Conservation (phyloP, 2,329 filamentous ascomycete genomes). For the Neurospora crassa region DNA sequence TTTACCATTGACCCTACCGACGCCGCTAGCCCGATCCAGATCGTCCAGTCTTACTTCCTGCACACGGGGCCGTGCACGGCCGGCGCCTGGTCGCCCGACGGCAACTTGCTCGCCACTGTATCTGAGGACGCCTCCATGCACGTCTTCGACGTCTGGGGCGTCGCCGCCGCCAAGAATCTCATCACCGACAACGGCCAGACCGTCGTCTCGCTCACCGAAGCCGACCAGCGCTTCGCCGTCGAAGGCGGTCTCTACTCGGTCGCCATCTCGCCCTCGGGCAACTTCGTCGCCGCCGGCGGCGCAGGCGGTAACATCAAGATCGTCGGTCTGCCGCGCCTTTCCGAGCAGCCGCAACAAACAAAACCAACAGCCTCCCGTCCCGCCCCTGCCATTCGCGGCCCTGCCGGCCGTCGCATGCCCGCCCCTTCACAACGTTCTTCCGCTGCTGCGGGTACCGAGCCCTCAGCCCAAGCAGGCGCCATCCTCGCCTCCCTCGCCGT, state of each 20-base stretch:
- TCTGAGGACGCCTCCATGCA: slow-evolving; percentile 82
- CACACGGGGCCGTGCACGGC: slow-evolving; percentile 82
- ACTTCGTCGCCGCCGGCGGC: slow-evolving; percentile 77
- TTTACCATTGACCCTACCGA: slow-evolving; percentile 72
- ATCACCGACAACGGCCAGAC: slow-evolving; percentile 47
- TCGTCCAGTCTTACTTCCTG: slow-evolving; percentile 85
- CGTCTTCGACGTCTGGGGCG: slow-evolving; percentile 86
- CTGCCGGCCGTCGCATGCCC: slow-evolving; percentile 9
- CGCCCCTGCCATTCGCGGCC: slow-evolving; percentile 15
- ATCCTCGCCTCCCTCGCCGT: slow-evolving; percentile 79
- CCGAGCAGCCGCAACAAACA: slow-evolving; percentile 15
- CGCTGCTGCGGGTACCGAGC: slow-evolving; percentile 25
- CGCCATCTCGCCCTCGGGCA: slow-evolving; percentile 68
- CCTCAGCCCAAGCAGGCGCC: slow-evolving; percentile 32
- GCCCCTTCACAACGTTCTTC: slow-evolving; percentile 15
- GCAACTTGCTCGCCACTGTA: slow-evolving; percentile 76
- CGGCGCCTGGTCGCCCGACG: slow-evolving; percentile 83
- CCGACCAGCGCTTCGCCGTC: slow-evolving; percentile 84
- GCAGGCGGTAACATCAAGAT: slow-evolving; percentile 80
- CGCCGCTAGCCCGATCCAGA: slow-evolving; percentile 53
- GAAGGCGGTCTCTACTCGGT: slow-evolving; percentile 87
- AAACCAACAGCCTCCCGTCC: slow-evolving; percentile 7
- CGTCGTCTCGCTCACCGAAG: slow-evolving; percentile 65
- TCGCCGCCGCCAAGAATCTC: slow-evolving; percentile 51
- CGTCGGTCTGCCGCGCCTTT: slow-evolving; percentile 66